A percentile compares a stretch with the other conserved stretches of the same genome.
phyloP scores from a whole-genome alignment of 108 stramenopile genomes.

The Chaetoceros muelleri region DNA sequence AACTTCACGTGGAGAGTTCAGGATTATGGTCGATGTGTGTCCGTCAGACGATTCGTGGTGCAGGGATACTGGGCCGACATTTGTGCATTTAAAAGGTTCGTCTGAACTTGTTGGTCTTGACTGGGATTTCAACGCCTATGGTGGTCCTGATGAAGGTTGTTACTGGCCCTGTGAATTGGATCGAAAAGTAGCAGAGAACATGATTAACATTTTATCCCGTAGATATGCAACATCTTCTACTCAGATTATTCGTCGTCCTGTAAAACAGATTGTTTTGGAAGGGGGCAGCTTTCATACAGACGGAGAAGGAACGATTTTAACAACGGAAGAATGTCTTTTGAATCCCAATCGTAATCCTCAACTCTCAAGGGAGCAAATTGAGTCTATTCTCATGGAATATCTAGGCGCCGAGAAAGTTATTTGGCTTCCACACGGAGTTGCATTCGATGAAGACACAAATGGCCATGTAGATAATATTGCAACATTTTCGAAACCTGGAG shows the following conservation, averaged over 20 bases:
- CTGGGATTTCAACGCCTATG: constrained; percentile 74
- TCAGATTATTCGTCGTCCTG: background rate
- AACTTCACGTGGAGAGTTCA: background rate
- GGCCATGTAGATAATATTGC: constrained; percentile 74
- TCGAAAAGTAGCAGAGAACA: constrained; percentile 22
- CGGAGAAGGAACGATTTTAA: constrained; percentile 66
- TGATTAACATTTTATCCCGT: constrained; percentile 14
- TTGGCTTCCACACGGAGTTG: constrained; percentile 55
- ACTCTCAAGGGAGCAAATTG: constrained; percentile 37
- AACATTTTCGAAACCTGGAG: constrained; percentile 48
- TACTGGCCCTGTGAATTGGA: constrained; percentile 54
- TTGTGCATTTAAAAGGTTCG: constrained; percentile 14
- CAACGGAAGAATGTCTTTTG: constrained; percentile 64
- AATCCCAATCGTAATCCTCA: constrained; percentile 54
- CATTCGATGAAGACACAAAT: constrained; percentile 59
- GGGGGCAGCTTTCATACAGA: constrained; percentile 72
- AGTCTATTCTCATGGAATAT: constrained; percentile 17
- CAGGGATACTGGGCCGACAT: constrained; percentile 65
- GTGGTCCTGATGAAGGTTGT: constrained; percentile 42
- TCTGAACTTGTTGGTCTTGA: constrained; percentile 37
- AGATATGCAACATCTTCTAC: background rate
- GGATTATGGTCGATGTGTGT: constrained; percentile 15
- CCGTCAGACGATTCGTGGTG: constrained; percentile 62
- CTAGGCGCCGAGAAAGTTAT: constrained; percentile 42
- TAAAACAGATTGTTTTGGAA: constrained; percentile 24